Evolutionary conservation across 2,329 filamentous ascomycete genomes (phyloP), one percentile per base, ranked within the genome.

Genomic region (Pseudocercospora crystallina): DNA sequence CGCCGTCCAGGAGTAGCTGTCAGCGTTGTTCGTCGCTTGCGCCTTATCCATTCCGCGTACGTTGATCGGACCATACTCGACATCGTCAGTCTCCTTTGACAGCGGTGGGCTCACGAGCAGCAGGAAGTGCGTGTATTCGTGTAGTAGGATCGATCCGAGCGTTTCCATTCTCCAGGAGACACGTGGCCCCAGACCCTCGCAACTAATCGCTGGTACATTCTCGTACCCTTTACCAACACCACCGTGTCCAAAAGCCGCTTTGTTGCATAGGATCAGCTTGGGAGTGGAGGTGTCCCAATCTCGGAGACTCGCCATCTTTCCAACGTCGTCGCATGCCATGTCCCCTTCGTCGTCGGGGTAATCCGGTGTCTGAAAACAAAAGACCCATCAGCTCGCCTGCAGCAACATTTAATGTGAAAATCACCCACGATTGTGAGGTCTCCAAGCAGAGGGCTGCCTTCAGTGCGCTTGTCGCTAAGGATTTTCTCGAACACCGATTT

Each of bases 81-180:
- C 15, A 32, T 50, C 47, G 14, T 44, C 34, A 12, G 47, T 50
- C 20, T 17, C 40, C 17, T 45, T 20, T 8, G 33, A 10, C 31
- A 50, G 32, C 33, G 47, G 40, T 3, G 47, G 47, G 12, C 12
- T 32, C 12, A 44, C 41, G 8, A 50, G 40, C 33, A 26, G 11
- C 29, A 30, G 10, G 13, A 14, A 50, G 20, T 45, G 47, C 8
- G 47, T 50, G 29, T 50, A 50, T 30, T 50, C 47, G 33, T 45
- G 47, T 17, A 50, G 12, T 9, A 50, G 20, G 34, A 34, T 45
- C 17, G 32, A 20, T 20, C 40, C 47, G 31, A 50, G 15, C 11
- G 40, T 50, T 10, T 50, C 47, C 47, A 50, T 50, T 34, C 13
- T 50, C 47, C 47, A 50, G 14, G 31, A 46, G 20, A 50, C 47